Percentiles rank a stretch among this genome's conserved stretches.
phyloP scores from a whole-genome alignment of 2,329 filamentous ascomycete genomes.

The Pseudonectria foliicola region DNA sequence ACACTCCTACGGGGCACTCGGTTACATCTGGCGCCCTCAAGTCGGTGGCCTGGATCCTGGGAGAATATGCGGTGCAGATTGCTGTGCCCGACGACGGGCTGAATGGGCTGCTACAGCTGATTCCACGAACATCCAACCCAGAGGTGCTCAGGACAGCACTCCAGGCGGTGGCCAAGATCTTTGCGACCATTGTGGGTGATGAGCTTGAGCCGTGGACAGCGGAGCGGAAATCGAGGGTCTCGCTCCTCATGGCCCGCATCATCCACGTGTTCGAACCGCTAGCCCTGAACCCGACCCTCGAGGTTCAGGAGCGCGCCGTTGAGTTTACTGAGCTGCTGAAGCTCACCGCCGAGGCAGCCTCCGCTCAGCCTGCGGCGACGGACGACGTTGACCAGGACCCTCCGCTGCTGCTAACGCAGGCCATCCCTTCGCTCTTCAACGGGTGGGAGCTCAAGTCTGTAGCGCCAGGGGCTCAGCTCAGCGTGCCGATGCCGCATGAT shows the following conservation, averaged over 20 bases:
- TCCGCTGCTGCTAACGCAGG: constrained; percentile 80
- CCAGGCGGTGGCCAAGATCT: constrained; percentile 81
- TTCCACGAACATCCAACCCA: constrained; percentile 50
- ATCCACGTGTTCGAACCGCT: constrained; percentile 76
- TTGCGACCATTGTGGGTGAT: constrained; percentile 62
- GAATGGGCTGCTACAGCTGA: constrained; percentile 62
- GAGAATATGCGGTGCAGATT: constrained; percentile 76
- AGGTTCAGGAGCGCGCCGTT: constrained; percentile 91
- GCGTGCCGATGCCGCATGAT: constrained; percentile 71
- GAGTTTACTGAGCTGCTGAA: constrained; percentile 88
- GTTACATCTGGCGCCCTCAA: constrained; percentile 61
- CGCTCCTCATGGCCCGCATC: constrained; percentile 73
- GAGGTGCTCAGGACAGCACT: constrained; percentile 71
- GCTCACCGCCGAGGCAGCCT: constrained; percentile 73
- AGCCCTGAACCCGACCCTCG: constrained; percentile 74
- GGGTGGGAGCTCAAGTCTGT: constrained; percentile 91
- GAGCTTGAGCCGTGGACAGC: constrained; percentile 62
- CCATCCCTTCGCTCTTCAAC: constrained; percentile 78
- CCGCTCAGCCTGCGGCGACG: constrained; percentile 54
- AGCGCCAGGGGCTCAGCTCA: constrained; percentile 70
- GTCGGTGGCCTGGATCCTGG: constrained; percentile 76
- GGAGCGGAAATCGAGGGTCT: constrained; percentile 65
- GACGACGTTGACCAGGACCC: constrained; percentile 54
- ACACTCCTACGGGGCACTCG: constrained; percentile 46
- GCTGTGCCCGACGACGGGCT: constrained; percentile 64